Evolutionary conservation across 768 basidiomycete species (phyloP).

Genomic region (Podaxis sp.): DNA sequence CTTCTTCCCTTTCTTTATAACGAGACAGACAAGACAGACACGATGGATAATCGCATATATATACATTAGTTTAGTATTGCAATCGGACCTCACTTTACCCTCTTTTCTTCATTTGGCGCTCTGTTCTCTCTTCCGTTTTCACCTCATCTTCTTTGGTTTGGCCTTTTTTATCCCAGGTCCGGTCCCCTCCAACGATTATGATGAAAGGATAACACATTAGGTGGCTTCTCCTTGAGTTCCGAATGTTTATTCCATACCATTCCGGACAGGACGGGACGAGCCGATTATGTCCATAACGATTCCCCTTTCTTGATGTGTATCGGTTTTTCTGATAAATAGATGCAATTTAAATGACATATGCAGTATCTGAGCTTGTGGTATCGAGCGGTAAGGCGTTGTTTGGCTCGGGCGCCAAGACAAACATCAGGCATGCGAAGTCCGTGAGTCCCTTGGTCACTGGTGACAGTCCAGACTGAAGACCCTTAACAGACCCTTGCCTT

Average conservation of each 20-base stretch:
- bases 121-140: not conserved
- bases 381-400: slow-evolving; percentile 1
- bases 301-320: not conserved
- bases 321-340: not conserved
- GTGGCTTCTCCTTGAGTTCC: not conserved
- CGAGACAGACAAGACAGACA: slow-evolving; percentile 14
- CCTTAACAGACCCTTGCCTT: not conserved
- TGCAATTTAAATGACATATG: no score
- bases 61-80: slow-evolving; percentile 13
- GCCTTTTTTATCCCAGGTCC: not conserved
- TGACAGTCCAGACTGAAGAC: not conserved
- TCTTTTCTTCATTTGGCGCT: slow-evolving; percentile 3
- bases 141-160: not conserved
- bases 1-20: slow-evolving; percentile 13
- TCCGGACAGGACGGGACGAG: not conserved
- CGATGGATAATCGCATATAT: slow-evolving; percentile 10
- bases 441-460: not conserved
- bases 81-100: slow-evolving; percentile 10
- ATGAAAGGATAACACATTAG: not conserved
- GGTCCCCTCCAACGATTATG: not conserved
- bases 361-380: not conserved
- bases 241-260: not conserved
- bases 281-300: not conserved
- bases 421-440: slow-evolving; percentile 7
- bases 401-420: slow-evolving; percentile 12